These are phyloP conservation scores for Blastocystis sp. DNA, from an alignment of 352 stramenopile species.

Conservation along the genomic window DNA sequence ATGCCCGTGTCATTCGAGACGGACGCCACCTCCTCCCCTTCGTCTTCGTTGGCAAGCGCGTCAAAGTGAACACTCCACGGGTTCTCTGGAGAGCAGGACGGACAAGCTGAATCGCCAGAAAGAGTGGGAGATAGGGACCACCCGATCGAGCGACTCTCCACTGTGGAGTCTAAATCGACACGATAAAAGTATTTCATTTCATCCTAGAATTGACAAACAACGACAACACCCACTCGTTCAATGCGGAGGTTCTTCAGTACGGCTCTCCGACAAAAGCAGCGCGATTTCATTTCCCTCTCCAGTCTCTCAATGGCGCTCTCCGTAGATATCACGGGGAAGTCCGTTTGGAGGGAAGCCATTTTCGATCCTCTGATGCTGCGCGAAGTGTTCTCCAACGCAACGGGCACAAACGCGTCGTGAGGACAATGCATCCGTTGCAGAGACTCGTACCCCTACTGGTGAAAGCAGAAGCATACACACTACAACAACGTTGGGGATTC, in stretches of 20 bases:
- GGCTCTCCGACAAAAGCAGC: background rate
- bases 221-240: background rate
- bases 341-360: background rate
- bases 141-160: constrained; percentile 14
- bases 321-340: constrained; percentile 44
- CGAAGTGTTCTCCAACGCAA: background rate
- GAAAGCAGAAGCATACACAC: background rate
- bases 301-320: constrained; percentile 21
- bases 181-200: constrained; percentile 43
- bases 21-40: background rate
- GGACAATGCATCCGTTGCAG: background rate
- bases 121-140: background rate
- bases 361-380: background rate
- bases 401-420: background rate
- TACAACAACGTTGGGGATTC: background rate
- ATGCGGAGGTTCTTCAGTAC: constrained; percentile 2
- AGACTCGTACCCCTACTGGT: background rate
- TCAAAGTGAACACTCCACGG: background rate
- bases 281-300: background rate
- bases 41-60: background rate
- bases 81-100: background rate
- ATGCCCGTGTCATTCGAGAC: background rate
- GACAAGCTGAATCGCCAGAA: background rate
- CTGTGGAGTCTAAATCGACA: constrained; percentile 22
- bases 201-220: background rate